Conservation (phyloP, 805 yeast species). For the Candida mattraensis region DNA sequence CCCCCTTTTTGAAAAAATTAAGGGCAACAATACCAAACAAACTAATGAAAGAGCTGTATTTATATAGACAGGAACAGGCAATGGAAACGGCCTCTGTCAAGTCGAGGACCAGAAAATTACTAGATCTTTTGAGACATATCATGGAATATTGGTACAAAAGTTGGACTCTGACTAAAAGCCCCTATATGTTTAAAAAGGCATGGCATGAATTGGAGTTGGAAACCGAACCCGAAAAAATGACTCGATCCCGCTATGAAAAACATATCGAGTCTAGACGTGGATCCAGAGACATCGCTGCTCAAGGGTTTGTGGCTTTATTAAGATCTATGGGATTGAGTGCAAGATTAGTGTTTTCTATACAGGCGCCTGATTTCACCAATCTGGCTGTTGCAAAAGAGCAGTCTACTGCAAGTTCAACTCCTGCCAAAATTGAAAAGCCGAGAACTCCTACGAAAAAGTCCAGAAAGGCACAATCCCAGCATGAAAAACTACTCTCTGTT, state of each 20-base stretch:
- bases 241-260: slow-evolving; percentile 43
- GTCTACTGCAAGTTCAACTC: slow-evolving; percentile 11
- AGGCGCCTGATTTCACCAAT: slow-evolving; percentile 82
- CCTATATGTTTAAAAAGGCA: slow-evolving; percentile 42
- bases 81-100: slow-evolving; percentile 23
- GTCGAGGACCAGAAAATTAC: slow-evolving; percentile 61
- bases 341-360: slow-evolving; percentile 78
- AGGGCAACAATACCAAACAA: slow-evolving; percentile 47
- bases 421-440: slow-evolving; percentile 2
- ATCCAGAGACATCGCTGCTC: slow-evolving; percentile 76
- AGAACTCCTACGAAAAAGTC: slow-evolving; percentile 3
- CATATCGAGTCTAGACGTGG: slow-evolving; percentile 55
- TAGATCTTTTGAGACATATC: slow-evolving; percentile 73
- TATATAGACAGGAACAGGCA: slow-evolving; percentile 22
- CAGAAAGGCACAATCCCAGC: slow-evolving; percentile 22
- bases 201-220: slow-evolving; percentile 47
- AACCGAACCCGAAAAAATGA: slow-evolving; percentile 29
- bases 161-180: slow-evolving; percentile 42
- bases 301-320: slow-evolving; percentile 78
- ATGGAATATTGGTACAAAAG: slow-evolving; percentile 56
- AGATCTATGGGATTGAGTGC: slow-evolving; percentile 71
- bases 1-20: slow-evolving; percentile 40
- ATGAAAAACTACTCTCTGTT: slow-evolving; percentile 29
- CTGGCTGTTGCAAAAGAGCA: slow-evolving; percentile 19
- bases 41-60: slow-evolving; percentile 44